Base-by-base conservation (phyloP, 2,329 filamentous ascomycete species). In the Sarocladiaceae sp. region DNA sequence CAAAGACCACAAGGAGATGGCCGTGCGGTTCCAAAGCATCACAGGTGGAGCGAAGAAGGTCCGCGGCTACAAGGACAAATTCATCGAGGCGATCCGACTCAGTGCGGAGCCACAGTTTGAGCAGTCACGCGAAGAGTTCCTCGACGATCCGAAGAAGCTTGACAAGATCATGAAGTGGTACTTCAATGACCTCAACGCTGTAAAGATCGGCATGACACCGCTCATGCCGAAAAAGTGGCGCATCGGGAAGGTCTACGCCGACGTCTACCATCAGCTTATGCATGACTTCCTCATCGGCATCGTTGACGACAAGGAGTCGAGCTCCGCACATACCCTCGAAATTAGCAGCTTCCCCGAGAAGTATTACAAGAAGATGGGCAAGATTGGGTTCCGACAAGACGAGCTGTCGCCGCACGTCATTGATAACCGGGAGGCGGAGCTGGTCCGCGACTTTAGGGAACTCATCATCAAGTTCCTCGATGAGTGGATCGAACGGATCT, bases 201-300 rank as follows among this genome's bases (percentile, higher is more conserved):
- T 96, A 58, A 89, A 91, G 64, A 76, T 94, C 50, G 91, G 93
- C 58, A 95, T 98, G 87, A 80, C 85, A 48, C 79, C 80, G 21
- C 73, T 98, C 44, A 90, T 96, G 80, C 93, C 94, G 7, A 91
- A 87, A 66, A 95, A 93, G 64, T 98, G 93, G 93, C 90, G 85
- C 59, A 95, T 98, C 39, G 85, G 90, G 67, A 83, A 85, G 60
- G 93, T 86, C 1, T 98, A 95, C 63, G 84, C 82, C 48, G 78
- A 85, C 56, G 90, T 95, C 49, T 98, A 98, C 61, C 93, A 98
- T 67, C 76, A 79, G 51, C 77, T 91, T 53, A 97, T 98, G 91
- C 93, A 95, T 67, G 88, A 96, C 63, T 95, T 93, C 62, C 74
- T 98, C 9, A 69, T 94, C 44, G 79, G 72, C 20, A 80, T 89